Base-by-base conservation (phyloP, 2,329 filamentous ascomycete species). In the Clonostachys chloroleuca region DNA sequence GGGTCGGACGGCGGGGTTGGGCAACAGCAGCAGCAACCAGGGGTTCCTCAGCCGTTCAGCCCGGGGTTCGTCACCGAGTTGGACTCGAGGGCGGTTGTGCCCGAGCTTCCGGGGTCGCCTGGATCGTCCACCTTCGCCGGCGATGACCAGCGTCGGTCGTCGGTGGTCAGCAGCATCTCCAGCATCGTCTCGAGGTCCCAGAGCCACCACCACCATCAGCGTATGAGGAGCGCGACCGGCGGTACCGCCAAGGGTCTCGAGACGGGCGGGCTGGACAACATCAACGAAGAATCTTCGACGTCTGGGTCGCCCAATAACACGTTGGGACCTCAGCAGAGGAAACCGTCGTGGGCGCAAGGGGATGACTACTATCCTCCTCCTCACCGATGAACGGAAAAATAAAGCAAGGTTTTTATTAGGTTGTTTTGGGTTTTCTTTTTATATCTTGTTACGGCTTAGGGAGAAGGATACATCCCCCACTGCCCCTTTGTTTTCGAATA, bases 1-100 rank as follows among this genome's bases (percentile, higher is more conserved):
- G 57, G 64, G 5, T 67, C 66, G 40, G 67, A 65, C 40, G 55
- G 54, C 5, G 17, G 16, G 16, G 5, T 52, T 55, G n/a, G 56
- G 51, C 14, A 54, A n/a, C 12, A 51, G 47, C 14, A 54, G 8
- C 9, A 54, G 54, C 12, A 56, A 18, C 49, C 12, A 50, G 56
- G 7, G 24, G 24, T 30, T 10, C 24, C 24, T 2, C 24, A 30
- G 24, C 24, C 24, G 24, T 30, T 30, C 24, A 30, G 24, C 9
- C 24, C 24, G 52, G 34, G 59, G 3, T 59, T 62, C 1, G 53
- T 61, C 6, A 64, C 64, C 3, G 73, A 77, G 50, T 65, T 77
- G 5, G 69, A 66, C 14, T 57, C 42, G 54, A 64, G 14, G 51
- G 59, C 50, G 14, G 60, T 62, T 34, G 54, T 68, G 9, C 63